phyloP scores from a whole-genome alignment of 2,329 filamentous ascomycete species.

The Scleromitrula shiraiana region DNA sequence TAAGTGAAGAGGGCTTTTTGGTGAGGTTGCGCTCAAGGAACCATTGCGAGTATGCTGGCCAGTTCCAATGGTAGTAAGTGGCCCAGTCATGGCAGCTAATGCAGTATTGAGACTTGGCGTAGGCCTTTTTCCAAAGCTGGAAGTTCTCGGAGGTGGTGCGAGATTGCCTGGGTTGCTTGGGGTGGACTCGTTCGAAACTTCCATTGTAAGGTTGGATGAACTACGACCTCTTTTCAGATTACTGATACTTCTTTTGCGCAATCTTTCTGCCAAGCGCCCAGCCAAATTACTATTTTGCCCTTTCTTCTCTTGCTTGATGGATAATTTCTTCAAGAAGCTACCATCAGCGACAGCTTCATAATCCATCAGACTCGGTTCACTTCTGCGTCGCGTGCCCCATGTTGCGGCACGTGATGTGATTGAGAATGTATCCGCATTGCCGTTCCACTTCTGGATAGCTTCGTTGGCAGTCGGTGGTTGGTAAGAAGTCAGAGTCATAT shows the following conservation, averaged over 20 bases:
- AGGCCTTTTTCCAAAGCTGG: conserved; percentile 38
- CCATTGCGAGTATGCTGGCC: conserved; percentile 47
- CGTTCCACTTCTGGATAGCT: conserved; percentile 39
- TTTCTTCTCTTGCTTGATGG: conserved; percentile 40
- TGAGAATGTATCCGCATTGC: conserved; percentile 41
- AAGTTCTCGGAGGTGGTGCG: conserved; percentile 42
- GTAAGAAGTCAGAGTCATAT: conserved; percentile 30
- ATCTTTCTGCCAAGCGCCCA: conserved; percentile 21
- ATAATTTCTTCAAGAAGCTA: conserved; percentile 55
- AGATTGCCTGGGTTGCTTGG: conserved; percentile 32
- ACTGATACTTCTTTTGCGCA: conserved; percentile 26
- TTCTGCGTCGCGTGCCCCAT: conserved; percentile 60
- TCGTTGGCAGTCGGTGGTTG: conserved; percentile 41
- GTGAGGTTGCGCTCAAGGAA: conserved; percentile 51
- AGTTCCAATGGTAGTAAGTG: conserved; percentile 46
- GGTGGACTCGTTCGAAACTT: conserved; percentile 23
- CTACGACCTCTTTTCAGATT: conserved; percentile 28
- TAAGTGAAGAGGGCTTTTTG: conserved; percentile 34
- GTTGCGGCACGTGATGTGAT: conserved; percentile 57
- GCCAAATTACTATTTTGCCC: conserved; percentile 43
- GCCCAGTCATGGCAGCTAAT: conserved; percentile 46
- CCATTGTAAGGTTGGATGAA: conserved; percentile 17
- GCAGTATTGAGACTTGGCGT: conserved; percentile 52
- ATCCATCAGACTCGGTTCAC: conserved; percentile 50
- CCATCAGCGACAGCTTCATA: conserved; percentile 52